Evolutionary conservation across 441 rosid genomes (phyloP).

Genomic region (Breynia disticha): DNA sequence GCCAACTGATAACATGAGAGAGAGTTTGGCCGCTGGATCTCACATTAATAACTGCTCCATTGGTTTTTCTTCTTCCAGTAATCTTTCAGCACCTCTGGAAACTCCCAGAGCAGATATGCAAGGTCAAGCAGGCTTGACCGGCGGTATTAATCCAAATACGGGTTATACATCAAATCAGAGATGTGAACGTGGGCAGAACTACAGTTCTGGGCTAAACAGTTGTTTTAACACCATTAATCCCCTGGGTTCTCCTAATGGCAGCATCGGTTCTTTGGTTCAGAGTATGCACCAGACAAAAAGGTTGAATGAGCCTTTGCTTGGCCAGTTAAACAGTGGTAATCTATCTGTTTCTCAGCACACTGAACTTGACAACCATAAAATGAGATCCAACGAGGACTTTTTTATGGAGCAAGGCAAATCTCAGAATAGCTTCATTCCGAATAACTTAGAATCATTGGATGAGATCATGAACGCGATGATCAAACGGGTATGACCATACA

Average conservation of each 20-base stretch:
- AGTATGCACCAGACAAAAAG: constrained; percentile 27
- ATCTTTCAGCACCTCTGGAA: constrained; percentile 20
- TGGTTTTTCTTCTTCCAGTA: constrained; percentile 29
- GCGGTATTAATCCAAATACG: constrained; percentile 26
- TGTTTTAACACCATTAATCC: constrained; percentile 25
- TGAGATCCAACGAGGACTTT: constrained; percentile 32
- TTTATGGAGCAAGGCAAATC: constrained; percentile 37
- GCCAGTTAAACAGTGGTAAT: constrained; percentile 24
- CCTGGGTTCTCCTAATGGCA: constrained; percentile 23
- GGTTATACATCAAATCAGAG: constrained; percentile 25
- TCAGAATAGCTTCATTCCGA: constrained; percentile 36
- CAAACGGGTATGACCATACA: constrained; percentile 43
- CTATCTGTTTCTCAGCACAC: constrained; percentile 25
- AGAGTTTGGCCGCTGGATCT: constrained; percentile 21
- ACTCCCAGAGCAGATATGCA: constrained; percentile 29
- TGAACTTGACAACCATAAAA: constrained; percentile 34
- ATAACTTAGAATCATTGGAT: constrained; percentile 45
- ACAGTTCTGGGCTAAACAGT: constrained; percentile 17
- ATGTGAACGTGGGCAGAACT: constrained; percentile 31
- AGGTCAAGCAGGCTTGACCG: constrained; percentile 27
- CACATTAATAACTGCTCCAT: constrained; percentile 23
- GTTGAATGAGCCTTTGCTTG: constrained; percentile 27
- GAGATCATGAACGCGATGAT: constrained; percentile 58
- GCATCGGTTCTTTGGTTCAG: constrained; percentile 17
- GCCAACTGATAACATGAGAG: constrained; percentile 24